A percentile compares a stretch with the other conserved stretches of the same genome.
Evolutionary conservation across 345 rosid species (phyloP).

Genomic region (Euclidium syriacum): DNA sequence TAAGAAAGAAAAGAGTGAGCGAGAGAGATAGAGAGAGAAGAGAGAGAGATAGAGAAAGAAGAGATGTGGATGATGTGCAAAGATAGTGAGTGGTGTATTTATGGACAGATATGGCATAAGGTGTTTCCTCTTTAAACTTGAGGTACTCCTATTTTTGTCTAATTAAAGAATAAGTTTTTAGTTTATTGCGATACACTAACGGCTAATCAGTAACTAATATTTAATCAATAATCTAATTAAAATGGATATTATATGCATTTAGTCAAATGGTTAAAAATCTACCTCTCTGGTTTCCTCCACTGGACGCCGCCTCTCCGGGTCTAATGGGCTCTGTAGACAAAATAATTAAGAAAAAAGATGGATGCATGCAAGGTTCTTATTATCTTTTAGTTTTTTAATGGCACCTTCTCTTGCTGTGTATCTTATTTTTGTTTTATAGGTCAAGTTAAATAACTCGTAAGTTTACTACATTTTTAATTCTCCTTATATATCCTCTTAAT

Average conservation of each 20-base stretch:
- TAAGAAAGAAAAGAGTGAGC: too few relatives aligned
- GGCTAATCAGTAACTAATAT: neutral
- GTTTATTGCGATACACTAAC: neutral
- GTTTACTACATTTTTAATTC: too few relatives aligned
- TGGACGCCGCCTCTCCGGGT: too few relatives aligned
- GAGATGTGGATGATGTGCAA: conserved; percentile 8
- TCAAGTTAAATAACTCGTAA: neutral
- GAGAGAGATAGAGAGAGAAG: neutral
- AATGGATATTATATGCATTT: too few relatives aligned
- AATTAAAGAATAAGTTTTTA: neutral
- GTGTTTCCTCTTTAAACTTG: conserved; percentile 10
- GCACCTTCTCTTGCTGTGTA: neutral
- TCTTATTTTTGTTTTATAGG: neutral
- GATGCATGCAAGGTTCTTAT: neutral
- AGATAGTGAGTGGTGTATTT: conserved; percentile 23
- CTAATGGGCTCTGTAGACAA: too few relatives aligned
- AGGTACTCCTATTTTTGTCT: conserved; percentile 2
- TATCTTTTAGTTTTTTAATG: neutral
- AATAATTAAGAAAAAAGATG: too few relatives aligned
- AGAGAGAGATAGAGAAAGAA: neutral
- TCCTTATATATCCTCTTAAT: too few relatives aligned
- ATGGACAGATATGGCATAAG: conserved; percentile 10
- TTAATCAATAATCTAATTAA: too few relatives aligned
- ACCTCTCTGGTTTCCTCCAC: too few relatives aligned
- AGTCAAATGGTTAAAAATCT: too few relatives aligned